These are phyloP conservation scores for Roridomyces roridus DNA, from an alignment of 768 basidiomycete species.

Conservation along the genomic window DNA sequence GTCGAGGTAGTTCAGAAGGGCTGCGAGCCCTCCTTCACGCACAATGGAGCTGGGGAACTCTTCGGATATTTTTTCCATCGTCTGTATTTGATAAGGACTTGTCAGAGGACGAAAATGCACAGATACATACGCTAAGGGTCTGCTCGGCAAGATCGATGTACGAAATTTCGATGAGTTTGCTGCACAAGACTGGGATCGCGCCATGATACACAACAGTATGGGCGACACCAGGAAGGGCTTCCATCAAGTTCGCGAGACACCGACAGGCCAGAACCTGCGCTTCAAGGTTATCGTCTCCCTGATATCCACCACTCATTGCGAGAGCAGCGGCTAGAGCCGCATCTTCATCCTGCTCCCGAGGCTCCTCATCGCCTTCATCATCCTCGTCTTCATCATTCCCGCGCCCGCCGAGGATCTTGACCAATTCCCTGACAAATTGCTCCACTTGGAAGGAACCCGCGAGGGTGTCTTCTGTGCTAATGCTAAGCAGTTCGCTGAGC, in stretches of 20 bases:
- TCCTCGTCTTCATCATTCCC: slow-evolving; percentile 76
- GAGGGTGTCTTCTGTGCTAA: slow-evolving; percentile 96
- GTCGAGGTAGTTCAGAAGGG: slow-evolving; percentile 93
- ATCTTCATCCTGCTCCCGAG: slow-evolving; percentile 76
- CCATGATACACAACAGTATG: slow-evolving; percentile 98
- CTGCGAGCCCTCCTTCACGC: slow-evolving; percentile 92
- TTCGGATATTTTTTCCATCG: slow-evolving; percentile 97
- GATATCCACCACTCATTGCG: slow-evolving; percentile 80
- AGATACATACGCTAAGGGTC: slow-evolving; percentile 85
- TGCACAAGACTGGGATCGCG: slow-evolving; percentile 97
- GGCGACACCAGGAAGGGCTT: slow-evolving; percentile 97
- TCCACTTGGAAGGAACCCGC: slow-evolving; percentile 96
- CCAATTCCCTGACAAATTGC: slow-evolving; percentile 88
- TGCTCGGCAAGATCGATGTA: slow-evolving; percentile 99
- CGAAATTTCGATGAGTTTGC: slow-evolving; percentile 95
- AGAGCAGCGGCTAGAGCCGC: slow-evolving; percentile 88
- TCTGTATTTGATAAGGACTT: slow-evolving; percentile 54
- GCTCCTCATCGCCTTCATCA: slow-evolving; percentile 72
- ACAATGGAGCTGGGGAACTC: slow-evolving; percentile 97
- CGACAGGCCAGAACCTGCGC: slow-evolving; percentile 96
- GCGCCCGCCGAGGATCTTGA: slow-evolving; percentile 87
- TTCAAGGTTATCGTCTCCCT: slow-evolving; percentile 88
- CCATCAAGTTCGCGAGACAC: slow-evolving; percentile 97
- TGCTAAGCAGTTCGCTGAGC: slow-evolving; percentile 91
- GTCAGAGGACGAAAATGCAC: slow-evolving; percentile 22